These are phyloP conservation scores for Diaporthe citriasiana DNA, from an alignment of 2,329 filamentous ascomycete species.

Conservation along the genomic window DNA sequence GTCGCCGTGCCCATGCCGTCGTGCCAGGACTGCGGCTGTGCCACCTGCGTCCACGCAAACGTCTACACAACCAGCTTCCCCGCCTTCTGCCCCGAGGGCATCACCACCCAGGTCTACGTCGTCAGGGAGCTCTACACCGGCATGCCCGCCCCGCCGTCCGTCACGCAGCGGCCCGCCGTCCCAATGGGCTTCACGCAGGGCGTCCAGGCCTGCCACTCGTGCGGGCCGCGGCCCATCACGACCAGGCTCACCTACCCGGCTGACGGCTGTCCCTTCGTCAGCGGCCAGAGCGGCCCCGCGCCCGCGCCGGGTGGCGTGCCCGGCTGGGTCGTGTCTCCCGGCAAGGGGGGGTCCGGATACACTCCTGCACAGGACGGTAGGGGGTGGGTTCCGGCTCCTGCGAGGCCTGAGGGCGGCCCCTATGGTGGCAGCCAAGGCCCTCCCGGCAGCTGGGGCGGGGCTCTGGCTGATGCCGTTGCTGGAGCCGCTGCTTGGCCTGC, in stretches of 20 bases:
- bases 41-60: background rate
- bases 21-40: background rate
- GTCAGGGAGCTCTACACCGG: slow-evolving; percentile 2
- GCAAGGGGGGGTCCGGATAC: background rate
- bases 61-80: slow-evolving; percentile 4
- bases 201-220: background rate
- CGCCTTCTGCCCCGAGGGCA: background rate
- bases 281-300: background rate
- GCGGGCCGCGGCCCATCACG: background rate
- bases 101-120: slow-evolving; percentile 7
- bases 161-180: background rate
- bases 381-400: background rate
- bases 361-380: background rate
- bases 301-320: background rate
- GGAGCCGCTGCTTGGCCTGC: too few relatives aligned
- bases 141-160: background rate
- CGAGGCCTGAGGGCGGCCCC: background rate
- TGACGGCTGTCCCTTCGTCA: background rate
- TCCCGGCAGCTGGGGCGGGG: background rate
- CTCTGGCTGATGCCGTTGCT: background rate
- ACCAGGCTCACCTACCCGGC: background rate
- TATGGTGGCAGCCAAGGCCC: background rate
- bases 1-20: background rate
- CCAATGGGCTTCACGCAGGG: background rate
- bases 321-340: background rate